A percentile compares a stretch with the other conserved stretches of the same genome.
phyloP scores from a whole-genome alignment of 225 moss, liverwort and hornwort species.

The Asterella californica region DNA sequence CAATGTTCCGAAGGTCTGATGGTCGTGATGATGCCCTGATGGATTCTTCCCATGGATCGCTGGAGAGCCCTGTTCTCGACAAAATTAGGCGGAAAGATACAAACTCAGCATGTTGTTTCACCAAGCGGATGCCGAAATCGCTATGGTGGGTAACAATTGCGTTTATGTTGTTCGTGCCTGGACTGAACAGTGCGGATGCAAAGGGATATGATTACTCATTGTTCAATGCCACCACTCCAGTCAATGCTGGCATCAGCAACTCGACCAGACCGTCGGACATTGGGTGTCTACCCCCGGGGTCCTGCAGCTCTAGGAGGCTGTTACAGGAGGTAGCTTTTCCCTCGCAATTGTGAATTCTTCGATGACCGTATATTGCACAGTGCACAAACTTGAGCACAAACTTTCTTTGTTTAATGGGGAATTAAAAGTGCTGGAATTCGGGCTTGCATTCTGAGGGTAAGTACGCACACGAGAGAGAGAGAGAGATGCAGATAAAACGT shows the following conservation, averaged over 20 bases:
- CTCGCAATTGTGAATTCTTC: not conserved
- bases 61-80: not conserved
- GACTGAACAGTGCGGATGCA: slow-evolving; percentile 8
- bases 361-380: not conserved
- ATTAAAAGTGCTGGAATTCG: not conserved
- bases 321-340: slow-evolving; percentile 22
- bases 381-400: no score
- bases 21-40: slow-evolving; percentile 15
- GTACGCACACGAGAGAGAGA: not conserved
- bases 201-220: slow-evolving; percentile 11
- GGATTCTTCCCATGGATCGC: slow-evolving; percentile 2
- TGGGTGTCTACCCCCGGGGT: slow-evolving; percentile 13
- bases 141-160: slow-evolving; percentile 4
- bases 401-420: not conserved
- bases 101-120: not conserved
- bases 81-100: not conserved
- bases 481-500: not conserved
- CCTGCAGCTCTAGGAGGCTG: slow-evolving; percentile 20
- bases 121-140: slow-evolving; percentile 9
- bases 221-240: not conserved
- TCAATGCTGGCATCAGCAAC: not conserved
- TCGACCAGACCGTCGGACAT: not conserved
- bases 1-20: not conserved
- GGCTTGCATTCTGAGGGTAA: not conserved
- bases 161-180: not conserved